Base-by-base conservation (phyloP, 148 eudicot species). In the Spergularia bocconei region DNA sequence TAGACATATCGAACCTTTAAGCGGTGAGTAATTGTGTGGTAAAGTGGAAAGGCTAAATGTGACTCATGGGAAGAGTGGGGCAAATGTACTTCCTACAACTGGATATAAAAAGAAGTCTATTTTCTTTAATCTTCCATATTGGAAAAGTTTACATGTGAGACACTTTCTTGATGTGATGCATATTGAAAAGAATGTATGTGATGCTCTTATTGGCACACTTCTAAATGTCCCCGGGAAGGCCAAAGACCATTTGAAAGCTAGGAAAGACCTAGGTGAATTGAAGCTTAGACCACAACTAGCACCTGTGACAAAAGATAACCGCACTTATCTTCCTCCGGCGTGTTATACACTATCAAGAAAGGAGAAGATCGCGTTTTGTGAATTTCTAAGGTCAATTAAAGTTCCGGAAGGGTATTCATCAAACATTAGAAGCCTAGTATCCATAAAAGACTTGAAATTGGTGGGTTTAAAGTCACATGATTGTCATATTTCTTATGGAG, bases 51-150 rank as follows among this genome's bases (percentile, higher is more conserved):
- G 44, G 12, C 4, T 70, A 12, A 14, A 63, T 0, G 11, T 48
- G n/a, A 56, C 20, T 16, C 63, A 21, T 55, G 71, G 70, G 5
- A 64, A 62, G n/a, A 38, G 9, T 0, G 4, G 7, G 53, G 13
- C 55, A 29, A 19, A 6, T 14, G 6, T 11, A 12, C 38, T 65
- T 9, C 16, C 41, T 3, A 36, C 5, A 16, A 41, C 3, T 36
- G 63, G 56, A 5, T 78, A 68, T 41, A 71, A 71, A 4, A 64
- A 72, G 39, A 39, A 48, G 17, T 78, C 80, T 0, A 78, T 48
- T 14, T 69, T 77, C 54, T 77, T 69, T 69, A 50, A 69, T 5
- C 51, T 77, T 15, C 68, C 74, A 4, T 77, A 77, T 59, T 77
- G 17, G 67, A 17, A 50, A 16, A 7, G 12, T 33, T 47, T 69